Evolutionary conservation across 371 early-diverging fungal species (phyloP).

Genomic region (Mortierella sp.): DNA sequence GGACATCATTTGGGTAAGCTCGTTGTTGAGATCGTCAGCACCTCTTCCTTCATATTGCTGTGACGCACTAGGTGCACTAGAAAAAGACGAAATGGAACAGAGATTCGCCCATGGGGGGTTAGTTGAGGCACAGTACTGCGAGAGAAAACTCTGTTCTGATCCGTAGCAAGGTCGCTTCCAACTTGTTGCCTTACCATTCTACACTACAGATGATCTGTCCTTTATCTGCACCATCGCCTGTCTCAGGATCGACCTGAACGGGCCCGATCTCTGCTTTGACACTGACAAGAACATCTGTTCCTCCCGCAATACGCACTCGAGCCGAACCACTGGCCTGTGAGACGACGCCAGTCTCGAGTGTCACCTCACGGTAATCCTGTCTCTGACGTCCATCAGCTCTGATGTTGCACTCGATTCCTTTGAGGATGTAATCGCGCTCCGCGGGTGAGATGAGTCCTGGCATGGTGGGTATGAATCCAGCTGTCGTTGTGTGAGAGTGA

Average conservation of each 20-base stretch:
- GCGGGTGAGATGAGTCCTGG: slow-evolving; percentile 74
- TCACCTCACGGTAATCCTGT: slow-evolving; percentile 80
- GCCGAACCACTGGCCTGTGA: slow-evolving; percentile 92
- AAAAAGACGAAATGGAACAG: no score
- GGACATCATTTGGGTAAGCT: slow-evolving; percentile 82
- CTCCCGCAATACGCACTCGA: slow-evolving; percentile 80
- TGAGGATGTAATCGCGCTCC: slow-evolving; percentile 84
- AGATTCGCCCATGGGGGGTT: no score
- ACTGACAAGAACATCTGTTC: slow-evolving; percentile 92
- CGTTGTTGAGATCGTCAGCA: slow-evolving; percentile 85
- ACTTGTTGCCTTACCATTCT: slow-evolving; percentile 88
- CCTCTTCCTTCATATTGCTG: slow-evolving; percentile 84
- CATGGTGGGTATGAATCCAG: slow-evolving; percentile 42
- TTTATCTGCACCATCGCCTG: slow-evolving; percentile 56
- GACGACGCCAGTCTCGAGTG: slow-evolving; percentile 83
- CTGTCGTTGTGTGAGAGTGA: no score
- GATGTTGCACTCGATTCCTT: slow-evolving; percentile 83
- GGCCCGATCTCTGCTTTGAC: slow-evolving; percentile 90
- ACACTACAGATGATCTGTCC: slow-evolving; percentile 87
- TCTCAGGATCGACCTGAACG: slow-evolving; percentile 67
- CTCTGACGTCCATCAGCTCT: slow-evolving; percentile 90
- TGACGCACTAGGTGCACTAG: slow-evolving; percentile 81
- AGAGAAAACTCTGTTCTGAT: no score
- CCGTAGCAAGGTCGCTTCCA: no score
- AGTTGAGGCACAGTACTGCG: no score